A percentile compares a stretch with the other conserved stretches of the same genome.
phyloP scores from a whole-genome alignment of 805 yeast species.

The Crinitomyces ghanaensis region DNA sequence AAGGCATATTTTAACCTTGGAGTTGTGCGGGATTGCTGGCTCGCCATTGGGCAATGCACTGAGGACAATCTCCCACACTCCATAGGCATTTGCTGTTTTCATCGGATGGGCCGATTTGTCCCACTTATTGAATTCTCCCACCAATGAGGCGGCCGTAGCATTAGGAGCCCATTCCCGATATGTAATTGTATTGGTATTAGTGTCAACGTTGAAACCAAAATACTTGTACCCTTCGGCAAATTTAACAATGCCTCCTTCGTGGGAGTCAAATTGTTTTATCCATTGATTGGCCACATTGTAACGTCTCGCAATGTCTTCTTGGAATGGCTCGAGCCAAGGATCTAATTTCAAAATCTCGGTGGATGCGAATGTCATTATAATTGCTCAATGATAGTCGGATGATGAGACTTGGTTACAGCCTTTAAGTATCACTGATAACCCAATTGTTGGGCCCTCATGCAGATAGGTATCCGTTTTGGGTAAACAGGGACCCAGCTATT shows the following conservation, averaged over 20 bases:
- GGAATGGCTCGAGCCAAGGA: conserved; percentile 77
- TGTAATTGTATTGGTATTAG: conserved; percentile 38
- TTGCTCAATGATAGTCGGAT: not conserved
- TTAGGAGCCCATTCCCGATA: conserved; percentile 88
- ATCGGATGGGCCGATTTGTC: conserved; percentile 43
- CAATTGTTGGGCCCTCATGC: no score
- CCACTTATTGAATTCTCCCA: conserved; percentile 93
- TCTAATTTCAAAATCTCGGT: conserved; percentile 46
- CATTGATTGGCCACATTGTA: conserved; percentile 55
- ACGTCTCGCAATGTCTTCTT: conserved; percentile 56
- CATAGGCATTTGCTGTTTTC: conserved; percentile 47
- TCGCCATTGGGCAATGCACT: conserved; percentile 41
- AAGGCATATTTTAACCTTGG: conserved; percentile 56
- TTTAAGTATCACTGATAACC: no score
- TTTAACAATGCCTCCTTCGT: conserved; percentile 53
- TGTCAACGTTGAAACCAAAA: conserved; percentile 66
- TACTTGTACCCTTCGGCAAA: conserved; percentile 67
- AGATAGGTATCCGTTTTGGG: no score
- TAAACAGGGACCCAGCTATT: no score
- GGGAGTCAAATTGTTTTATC: conserved; percentile 40
- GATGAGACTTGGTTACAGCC: no score
- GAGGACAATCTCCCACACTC: conserved; percentile 55
- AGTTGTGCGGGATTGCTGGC: conserved; percentile 69
- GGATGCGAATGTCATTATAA: conserved; percentile 1
- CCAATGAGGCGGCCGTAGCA: conserved; percentile 61